Evolutionary conservation across 192 early-diverging fungal genomes (phyloP), one percentile per base, ranked within the genome.

Genomic region (Backusella tuberculispora): DNA sequence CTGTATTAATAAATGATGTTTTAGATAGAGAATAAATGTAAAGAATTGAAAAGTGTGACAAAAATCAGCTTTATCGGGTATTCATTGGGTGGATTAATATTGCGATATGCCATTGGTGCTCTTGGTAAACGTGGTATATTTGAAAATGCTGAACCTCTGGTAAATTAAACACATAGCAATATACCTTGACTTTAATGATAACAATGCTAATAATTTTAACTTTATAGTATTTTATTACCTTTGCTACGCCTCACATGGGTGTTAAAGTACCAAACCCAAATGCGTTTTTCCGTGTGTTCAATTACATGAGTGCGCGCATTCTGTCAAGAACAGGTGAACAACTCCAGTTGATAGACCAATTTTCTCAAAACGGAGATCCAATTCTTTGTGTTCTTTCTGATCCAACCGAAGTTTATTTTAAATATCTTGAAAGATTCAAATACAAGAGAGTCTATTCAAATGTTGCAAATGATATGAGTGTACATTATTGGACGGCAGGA

Each of bases 401-500:
- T 63, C 83, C 85, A 46, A 82, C 65, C 17, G 42, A 65, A 17
- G 53, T 63, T 19, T 78, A 65, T 71, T 71, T 78, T 13, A 80
- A 85, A 46, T 83, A 78, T 21, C 71, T 89, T 24, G 47, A 67
- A 7, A 38, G 66, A 47, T 90, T 90, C 56, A 83, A 85, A 45
- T 43, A 76, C n/a, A 69, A 79, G 44, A 63, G 74, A 19, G 24
- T 85, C 3, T 90, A 88, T 63, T 83, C 84, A 44, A 90, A 90
- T 66, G 71, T 81, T 17, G 38, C 63, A 1, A 84, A 86, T 56
- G 88, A 90, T 64, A 77, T 83, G 60, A 85, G 80, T n/a, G 88
- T 90, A 0, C 88, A 87, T n/a, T 87, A 83, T 66, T 90, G 88
- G 88, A 90, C 88, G 0, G 87, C 87, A 14, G 82, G 85, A 17